phyloP scores from a whole-genome alignment of 2,329 filamentous ascomycete species.

The Dactylellina cionopaga region DNA sequence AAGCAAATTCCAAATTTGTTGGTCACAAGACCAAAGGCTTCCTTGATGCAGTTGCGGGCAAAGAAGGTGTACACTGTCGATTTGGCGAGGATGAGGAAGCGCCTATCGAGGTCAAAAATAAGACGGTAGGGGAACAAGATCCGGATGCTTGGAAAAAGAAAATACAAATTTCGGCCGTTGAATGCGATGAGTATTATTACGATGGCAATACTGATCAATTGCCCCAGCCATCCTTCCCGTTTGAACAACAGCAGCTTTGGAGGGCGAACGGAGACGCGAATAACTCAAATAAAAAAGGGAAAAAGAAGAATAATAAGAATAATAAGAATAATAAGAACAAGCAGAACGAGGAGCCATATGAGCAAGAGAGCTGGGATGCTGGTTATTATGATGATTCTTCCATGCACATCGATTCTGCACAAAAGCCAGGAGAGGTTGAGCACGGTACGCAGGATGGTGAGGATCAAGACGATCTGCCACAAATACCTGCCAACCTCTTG shows the following conservation, averaged over 20 bases:
- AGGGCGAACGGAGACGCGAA: not conserved
- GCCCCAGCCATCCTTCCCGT: conserved; percentile 54
- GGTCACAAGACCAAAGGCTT: conserved; percentile 50
- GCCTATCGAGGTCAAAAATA: conserved; percentile 18
- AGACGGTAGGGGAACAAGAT: conserved; percentile 2
- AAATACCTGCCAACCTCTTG: conserved; percentile 53
- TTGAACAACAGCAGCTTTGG: conserved; percentile 53
- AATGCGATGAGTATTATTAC: conserved; percentile 55
- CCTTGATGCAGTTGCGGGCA: conserved; percentile 40
- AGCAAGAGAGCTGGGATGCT: conserved; percentile 27
- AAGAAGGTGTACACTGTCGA: conserved; percentile 33
- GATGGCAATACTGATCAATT: conserved; percentile 38
- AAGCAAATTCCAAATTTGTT: conserved; percentile 34
- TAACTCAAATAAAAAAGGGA: conserved; percentile 49
- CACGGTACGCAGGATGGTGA: conserved; percentile 29
- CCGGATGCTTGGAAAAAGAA: conserved; percentile 54
- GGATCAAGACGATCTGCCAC: conserved; percentile 55
- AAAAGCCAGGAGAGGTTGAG: conserved; percentile 28
- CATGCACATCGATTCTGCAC: conserved; percentile 46
- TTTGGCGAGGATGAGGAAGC: conserved; percentile 53
- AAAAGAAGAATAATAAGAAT: conserved; percentile 51
- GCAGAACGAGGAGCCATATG: conserved; percentile 13
- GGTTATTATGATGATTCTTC: conserved; percentile 54
- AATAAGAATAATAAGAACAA: conserved; percentile 49
- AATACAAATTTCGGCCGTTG: conserved; percentile 55